Percentiles rank a stretch among this genome's conserved stretches.
phyloP scores from a whole-genome alignment of 2,329 filamentous ascomycete genomes.

The Colletotrichum falcatum region DNA sequence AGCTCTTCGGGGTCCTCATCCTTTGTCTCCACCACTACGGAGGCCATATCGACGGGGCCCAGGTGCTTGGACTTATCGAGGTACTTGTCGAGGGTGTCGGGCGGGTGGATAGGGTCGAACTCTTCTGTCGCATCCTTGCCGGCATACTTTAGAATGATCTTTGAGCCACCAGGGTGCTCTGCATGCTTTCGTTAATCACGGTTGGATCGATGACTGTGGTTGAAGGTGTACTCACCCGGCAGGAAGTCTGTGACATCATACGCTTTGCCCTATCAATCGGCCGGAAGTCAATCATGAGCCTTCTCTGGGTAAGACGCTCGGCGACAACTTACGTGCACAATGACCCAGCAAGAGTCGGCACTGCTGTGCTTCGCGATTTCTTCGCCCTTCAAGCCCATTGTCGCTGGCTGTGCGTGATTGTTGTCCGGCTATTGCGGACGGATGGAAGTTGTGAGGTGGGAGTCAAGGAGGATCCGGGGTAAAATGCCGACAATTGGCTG shows the following conservation, averaged over 20 bases:
- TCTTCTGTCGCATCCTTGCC: conserved; percentile 93
- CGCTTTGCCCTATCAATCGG: conserved; percentile 71
- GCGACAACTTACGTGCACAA: conserved; percentile 74
- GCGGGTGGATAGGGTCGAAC: conserved; percentile 89
- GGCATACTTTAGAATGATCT: conserved; percentile 97
- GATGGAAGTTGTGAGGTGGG: conserved; percentile 14
- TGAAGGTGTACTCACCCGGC: conserved; percentile 65
- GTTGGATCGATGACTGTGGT: neutral
- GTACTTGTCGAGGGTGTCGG: conserved; percentile 88
- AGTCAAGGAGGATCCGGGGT: conserved; percentile 29
- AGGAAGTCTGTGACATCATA: conserved; percentile 93
- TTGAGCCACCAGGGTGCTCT: conserved; percentile 90
- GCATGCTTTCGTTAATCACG: conserved; percentile 12
- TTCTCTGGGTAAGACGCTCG: neutral
- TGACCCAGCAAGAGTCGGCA: conserved; percentile 90
- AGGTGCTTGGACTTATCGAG: conserved; percentile 88
- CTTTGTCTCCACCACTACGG: conserved; percentile 76
- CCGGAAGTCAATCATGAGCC: conserved; percentile 32
- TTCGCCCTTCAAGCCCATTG: conserved; percentile 61
- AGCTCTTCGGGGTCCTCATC: conserved; percentile 71
- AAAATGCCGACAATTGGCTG: conserved; percentile 15
- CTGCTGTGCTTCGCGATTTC: conserved; percentile 79
- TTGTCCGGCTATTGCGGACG: conserved; percentile 17
- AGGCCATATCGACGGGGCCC: conserved; percentile 89
- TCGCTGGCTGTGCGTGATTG: conserved; percentile 35